Conservation (phyloP, 176 grass and related monocot species). For the Ensete ventricosum region DNA sequence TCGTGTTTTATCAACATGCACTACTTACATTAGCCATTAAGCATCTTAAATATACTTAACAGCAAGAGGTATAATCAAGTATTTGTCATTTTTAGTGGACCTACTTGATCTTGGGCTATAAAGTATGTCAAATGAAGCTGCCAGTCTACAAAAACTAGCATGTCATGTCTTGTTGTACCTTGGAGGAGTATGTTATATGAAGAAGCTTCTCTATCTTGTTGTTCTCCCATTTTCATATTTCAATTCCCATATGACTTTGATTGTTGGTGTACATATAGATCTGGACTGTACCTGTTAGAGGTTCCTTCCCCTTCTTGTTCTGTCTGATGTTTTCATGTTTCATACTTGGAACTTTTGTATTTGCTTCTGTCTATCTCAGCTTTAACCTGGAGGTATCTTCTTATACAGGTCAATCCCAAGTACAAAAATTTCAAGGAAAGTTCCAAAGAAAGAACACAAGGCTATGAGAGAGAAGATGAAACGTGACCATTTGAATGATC, state of each 20-base stretch:
- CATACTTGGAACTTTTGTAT: background rate
- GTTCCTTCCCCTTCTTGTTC: background rate
- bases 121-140: too few species aligned
- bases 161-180: too few species aligned
- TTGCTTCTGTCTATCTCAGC: background rate
- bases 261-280: too few species aligned
- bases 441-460: slow-evolving; percentile 22
- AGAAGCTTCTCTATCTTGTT: background rate
- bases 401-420: slow-evolving; percentile 7
- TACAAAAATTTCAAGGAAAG: slow-evolving; percentile 7
- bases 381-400: background rate
- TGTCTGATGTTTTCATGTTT: background rate
- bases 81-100: too few species aligned
- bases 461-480: slow-evolving; percentile 24
- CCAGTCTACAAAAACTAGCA: too few species aligned
- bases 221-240: background rate
- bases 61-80: too few species aligned
- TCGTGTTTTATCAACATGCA: too few species aligned
- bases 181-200: background rate
- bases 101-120: too few species aligned
- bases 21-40: too few species aligned
- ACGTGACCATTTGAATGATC: slow-evolving; percentile 22
- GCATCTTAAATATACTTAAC: too few species aligned
- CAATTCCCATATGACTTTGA: too few species aligned
- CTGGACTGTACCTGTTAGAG: background rate